These are phyloP conservation scores for Phialemoniopsis sp. DNA, from an alignment of 2,329 filamentous ascomycete genomes.

Conservation along the genomic window DNA sequence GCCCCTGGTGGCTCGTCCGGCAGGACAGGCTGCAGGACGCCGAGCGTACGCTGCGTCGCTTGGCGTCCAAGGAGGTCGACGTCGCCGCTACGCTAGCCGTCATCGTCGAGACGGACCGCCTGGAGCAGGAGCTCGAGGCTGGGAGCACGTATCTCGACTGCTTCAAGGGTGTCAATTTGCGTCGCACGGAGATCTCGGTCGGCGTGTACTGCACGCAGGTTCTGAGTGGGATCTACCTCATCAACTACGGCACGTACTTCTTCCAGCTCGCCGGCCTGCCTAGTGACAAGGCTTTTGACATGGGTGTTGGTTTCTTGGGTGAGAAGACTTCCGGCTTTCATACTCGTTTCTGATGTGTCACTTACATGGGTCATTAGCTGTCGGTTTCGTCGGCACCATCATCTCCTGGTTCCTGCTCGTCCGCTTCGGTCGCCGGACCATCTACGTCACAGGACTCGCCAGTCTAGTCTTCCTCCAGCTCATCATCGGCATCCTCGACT, in stretches of 20 bases:
- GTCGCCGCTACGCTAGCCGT: slow-evolving; percentile 44
- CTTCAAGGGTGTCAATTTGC: slow-evolving; percentile 40
- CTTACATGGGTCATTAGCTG: no score
- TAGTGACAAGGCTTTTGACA: slow-evolving; percentile 44
- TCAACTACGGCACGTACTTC: slow-evolving; percentile 60
- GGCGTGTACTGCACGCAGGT: slow-evolving; percentile 65
- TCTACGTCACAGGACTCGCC: slow-evolving; percentile 43
- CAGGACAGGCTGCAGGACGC: slow-evolving; percentile 35
- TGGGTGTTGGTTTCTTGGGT: slow-evolving; percentile 47
- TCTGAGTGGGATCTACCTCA: slow-evolving; percentile 59
- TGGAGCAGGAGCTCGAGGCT: slow-evolving; percentile 46
- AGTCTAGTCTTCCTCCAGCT: slow-evolving; percentile 39
- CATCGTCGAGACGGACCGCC: slow-evolving; percentile 53
- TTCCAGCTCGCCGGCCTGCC: slow-evolving; percentile 53
- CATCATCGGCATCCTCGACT: slow-evolving; percentile 41
- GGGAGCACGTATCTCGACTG: slow-evolving; percentile 47
- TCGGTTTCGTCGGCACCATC: slow-evolving; percentile 49
- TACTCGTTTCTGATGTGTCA: no score
- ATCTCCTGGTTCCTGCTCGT: slow-evolving; percentile 47
- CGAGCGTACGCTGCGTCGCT: slow-evolving; percentile 27
- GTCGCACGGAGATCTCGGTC: slow-evolving; percentile 51
- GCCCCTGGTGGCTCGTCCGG: slow-evolving; percentile 45
- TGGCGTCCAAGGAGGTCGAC: slow-evolving; percentile 42
- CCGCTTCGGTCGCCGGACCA: slow-evolving; percentile 44
- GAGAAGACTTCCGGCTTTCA: slow-evolving; percentile 8